Evolutionary conservation across 106 monocot species (phyloP).

Genomic region (Apostasia ramifera): DNA sequence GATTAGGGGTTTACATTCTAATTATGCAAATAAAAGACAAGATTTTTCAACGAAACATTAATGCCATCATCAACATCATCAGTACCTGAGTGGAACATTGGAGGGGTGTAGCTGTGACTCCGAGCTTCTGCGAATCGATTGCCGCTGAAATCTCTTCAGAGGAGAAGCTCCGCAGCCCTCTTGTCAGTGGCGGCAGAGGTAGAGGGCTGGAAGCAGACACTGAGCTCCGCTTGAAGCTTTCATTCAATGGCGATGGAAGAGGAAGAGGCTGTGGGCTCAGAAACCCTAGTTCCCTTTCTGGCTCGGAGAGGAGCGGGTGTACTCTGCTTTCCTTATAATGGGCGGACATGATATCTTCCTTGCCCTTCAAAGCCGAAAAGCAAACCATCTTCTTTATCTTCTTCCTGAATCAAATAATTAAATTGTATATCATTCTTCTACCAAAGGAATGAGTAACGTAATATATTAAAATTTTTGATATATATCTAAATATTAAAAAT

Average conservation of each 20-base stretch:
- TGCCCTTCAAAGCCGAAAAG: constrained; percentile 38
- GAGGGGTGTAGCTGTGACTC: constrained; percentile 49
- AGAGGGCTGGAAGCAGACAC: constrained; percentile 43
- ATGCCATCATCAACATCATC: not conserved
- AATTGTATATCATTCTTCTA: no score
- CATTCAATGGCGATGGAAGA: constrained; percentile 37
- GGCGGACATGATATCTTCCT: constrained; percentile 36
- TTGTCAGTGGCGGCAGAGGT: constrained; percentile 48
- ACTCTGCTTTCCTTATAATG: constrained; percentile 8
- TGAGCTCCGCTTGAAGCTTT: constrained; percentile 50
- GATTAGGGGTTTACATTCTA: not conserved
- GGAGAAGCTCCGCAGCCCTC: constrained; percentile 46
- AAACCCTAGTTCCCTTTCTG: constrained; percentile 34
- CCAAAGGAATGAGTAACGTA: no score
- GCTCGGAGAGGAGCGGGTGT: constrained; percentile 70
- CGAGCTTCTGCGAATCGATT: constrained; percentile 27
- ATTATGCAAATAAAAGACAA: not conserved
- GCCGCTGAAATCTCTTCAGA: constrained; percentile 44
- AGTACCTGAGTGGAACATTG: constrained; percentile 53
- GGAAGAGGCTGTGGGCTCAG: constrained; percentile 61
- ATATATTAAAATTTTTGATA: no score
- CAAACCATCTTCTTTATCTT: constrained; percentile 12
- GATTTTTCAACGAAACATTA: not conserved
- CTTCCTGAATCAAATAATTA: not conserved
- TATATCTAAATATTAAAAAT: no score